Conservation (phyloP, 73 alveolate genomes). For the Symbiodinium natans region DNA sequence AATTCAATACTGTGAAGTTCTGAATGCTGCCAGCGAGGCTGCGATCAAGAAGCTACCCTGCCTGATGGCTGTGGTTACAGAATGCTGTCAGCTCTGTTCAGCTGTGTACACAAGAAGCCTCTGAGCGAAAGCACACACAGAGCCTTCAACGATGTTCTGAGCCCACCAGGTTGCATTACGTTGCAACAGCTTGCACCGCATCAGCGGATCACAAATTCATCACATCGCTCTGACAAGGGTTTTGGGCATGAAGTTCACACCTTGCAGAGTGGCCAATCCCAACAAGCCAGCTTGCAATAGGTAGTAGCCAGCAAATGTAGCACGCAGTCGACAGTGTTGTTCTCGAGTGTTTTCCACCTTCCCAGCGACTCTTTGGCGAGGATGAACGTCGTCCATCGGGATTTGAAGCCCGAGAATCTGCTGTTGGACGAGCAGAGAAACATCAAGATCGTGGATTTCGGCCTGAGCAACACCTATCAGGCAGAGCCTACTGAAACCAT, state of each 20-base stretch:
- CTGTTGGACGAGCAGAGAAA: conserved; percentile 95
- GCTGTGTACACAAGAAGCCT: no score
- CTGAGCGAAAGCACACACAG: no score
- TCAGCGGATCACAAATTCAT: no score
- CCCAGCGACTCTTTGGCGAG: background rate
- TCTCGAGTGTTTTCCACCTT: background rate
- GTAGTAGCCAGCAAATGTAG: no score
- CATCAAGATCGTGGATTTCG: conserved; percentile 96
- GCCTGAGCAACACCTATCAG: conserved; percentile 95
- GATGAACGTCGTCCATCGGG: conserved; percentile 96
- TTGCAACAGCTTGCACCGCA: background rate
- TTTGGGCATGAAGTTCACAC: background rate
- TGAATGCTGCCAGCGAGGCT: background rate
- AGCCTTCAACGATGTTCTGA: background rate
- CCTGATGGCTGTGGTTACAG: no score
- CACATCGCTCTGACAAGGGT: no score
- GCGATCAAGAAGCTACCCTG: no score
- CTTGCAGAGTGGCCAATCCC: no score
- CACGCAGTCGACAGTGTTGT: background rate
- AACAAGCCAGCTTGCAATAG: no score
- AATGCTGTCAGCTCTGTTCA: background rate
- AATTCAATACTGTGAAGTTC: no score
- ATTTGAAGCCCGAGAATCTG: conserved; percentile 97
- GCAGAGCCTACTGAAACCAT: background rate
- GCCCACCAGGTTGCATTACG: background rate